Conservation (phyloP, 495 filamentous ascomycete genomes). For the Xylaria curta region DNA sequence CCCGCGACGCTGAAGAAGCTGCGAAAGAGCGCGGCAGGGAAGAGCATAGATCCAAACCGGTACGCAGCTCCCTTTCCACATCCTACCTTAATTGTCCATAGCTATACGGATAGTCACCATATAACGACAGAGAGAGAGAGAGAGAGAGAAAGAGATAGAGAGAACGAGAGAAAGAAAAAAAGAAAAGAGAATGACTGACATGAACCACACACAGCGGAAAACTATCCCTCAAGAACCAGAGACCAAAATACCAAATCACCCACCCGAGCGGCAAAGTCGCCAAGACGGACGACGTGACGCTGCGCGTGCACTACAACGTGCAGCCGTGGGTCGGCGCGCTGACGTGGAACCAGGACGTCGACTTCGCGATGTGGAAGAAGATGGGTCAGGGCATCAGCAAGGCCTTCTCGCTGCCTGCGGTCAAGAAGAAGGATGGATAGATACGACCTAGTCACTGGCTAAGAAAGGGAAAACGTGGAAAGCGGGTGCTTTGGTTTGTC, state of each 20-base stretch:
- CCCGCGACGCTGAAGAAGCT: conserved; percentile 60
- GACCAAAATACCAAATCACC: conserved; percentile 92
- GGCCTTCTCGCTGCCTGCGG: conserved; percentile 72
- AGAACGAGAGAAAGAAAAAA: too few relatives aligned
- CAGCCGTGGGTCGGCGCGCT: conserved; percentile 95
- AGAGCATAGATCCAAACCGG: conserved; percentile 59
- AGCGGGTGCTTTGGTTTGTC: not conserved
- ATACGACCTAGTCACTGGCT: too few relatives aligned
- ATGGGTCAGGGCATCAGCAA: conserved; percentile 67
- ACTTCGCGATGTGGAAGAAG: conserved; percentile 68
- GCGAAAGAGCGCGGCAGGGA: conserved; percentile 55
- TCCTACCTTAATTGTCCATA: too few relatives aligned
- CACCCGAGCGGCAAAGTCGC: conserved; percentile 80
- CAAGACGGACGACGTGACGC: conserved; percentile 70
- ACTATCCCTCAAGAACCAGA: conserved; percentile 76
- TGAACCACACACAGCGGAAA: conserved; percentile 56
- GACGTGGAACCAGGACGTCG: conserved; percentile 71
- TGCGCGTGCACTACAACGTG: conserved; percentile 90
- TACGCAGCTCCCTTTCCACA: conserved; percentile 29
- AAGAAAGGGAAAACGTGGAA: not conserved
- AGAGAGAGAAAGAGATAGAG: too few relatives aligned
- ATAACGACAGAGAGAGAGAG: too few relatives aligned
- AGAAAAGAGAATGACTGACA: not conserved
- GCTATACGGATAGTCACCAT: too few relatives aligned
- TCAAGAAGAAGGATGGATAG: conserved; percentile 63